Conservation (phyloP, 1,284 basidiomycete genomes). For the Trichosporon asahii region DNA sequence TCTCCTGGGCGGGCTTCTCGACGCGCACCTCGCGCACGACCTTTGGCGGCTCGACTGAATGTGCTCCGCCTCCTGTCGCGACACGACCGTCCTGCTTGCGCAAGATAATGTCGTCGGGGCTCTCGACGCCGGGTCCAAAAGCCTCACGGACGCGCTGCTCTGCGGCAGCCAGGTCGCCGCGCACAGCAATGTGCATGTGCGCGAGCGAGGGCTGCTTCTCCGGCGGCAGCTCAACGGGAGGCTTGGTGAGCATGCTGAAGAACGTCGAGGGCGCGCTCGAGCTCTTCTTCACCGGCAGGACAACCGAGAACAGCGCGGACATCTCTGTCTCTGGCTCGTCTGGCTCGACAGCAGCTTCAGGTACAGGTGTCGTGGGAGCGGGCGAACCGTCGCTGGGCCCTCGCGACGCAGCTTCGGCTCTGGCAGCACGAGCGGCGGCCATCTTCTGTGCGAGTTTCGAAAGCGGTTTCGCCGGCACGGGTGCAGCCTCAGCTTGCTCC, state of each 20-base stretch:
- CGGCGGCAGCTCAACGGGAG: slow-evolving; percentile 1
- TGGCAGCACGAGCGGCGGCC: slow-evolving; percentile 46
- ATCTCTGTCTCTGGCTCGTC: slow-evolving; percentile 12
- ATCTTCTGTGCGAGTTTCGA: slow-evolving; percentile 58
- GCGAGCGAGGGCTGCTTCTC: slow-evolving; percentile 22
- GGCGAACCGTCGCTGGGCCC: slow-evolving; percentile 22
- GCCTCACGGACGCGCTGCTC: slow-evolving; percentile 35
- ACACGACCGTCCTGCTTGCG: slow-evolving; percentile 54
- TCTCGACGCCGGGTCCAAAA: slow-evolving; percentile 44
- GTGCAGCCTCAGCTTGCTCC: slow-evolving; percentile 52
- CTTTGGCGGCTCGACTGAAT: neutral
- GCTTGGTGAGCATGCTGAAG: slow-evolving; percentile 46
- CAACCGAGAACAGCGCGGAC: slow-evolving; percentile 12
- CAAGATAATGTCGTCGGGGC: slow-evolving; percentile 57
- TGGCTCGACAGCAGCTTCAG: slow-evolving; percentile 12
- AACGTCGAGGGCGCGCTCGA: slow-evolving; percentile 32
- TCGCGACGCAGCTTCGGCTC: slow-evolving; percentile 19
- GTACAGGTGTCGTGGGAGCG: slow-evolving; percentile 11
- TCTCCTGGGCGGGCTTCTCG: slow-evolving; percentile 11
- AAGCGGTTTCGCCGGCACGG: slow-evolving; percentile 48
- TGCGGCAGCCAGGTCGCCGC: slow-evolving; percentile 29
- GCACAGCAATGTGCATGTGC: slow-evolving; percentile 37
- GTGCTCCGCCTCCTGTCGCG: slow-evolving; percentile 33
- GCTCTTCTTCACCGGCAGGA: neutral
- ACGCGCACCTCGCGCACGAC: slow-evolving; percentile 19